These are phyloP conservation scores for Syncephalis plumigaleata DNA, from an alignment of 371 early-diverging fungal species.

Conservation along the genomic window DNA sequence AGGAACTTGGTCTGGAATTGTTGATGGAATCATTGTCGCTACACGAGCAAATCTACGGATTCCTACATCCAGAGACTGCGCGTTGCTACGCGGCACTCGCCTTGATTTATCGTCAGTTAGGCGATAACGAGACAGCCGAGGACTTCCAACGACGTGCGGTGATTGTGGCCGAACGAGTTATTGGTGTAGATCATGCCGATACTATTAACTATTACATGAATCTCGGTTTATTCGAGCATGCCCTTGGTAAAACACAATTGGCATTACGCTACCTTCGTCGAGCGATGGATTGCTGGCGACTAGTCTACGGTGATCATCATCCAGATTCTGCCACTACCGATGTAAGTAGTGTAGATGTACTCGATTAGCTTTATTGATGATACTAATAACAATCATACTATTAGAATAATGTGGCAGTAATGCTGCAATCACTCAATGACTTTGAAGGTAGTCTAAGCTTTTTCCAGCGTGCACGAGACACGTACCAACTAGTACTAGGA, in stretches of 20 bases:
- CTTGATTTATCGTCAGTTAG: constrained; percentile 63
- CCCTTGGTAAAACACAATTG: constrained; percentile 49
- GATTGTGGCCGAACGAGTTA: constrained; percentile 65
- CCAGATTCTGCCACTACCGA: constrained; percentile 75
- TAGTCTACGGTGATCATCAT: constrained; percentile 57
- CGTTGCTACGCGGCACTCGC: constrained; percentile 74
- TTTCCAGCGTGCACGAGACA: constrained; percentile 52
- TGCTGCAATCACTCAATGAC: constrained; percentile 60
- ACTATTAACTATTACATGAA: constrained; percentile 77
- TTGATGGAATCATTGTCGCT: constrained; percentile 65
- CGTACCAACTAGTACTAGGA: constrained; percentile 52
- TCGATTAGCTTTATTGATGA: too few species aligned
- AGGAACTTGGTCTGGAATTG: constrained; percentile 61
- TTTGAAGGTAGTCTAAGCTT: constrained; percentile 43
- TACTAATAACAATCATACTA: neutral
- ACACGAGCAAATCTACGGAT: constrained; percentile 84
- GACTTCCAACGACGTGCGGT: constrained; percentile 76
- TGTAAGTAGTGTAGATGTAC: constrained; percentile 19
- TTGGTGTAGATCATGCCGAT: constrained; percentile 75
- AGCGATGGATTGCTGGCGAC: constrained; percentile 65
- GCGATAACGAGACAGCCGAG: constrained; percentile 55
- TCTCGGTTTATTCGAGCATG: constrained; percentile 68
- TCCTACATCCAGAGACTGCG: constrained; percentile 74
- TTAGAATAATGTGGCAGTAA: constrained; percentile 67
- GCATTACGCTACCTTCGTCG: constrained; percentile 67